phyloP scores from a whole-genome alignment of 225 moss, liverwort and hornwort species.

The Polytrichum formosum region DNA sequence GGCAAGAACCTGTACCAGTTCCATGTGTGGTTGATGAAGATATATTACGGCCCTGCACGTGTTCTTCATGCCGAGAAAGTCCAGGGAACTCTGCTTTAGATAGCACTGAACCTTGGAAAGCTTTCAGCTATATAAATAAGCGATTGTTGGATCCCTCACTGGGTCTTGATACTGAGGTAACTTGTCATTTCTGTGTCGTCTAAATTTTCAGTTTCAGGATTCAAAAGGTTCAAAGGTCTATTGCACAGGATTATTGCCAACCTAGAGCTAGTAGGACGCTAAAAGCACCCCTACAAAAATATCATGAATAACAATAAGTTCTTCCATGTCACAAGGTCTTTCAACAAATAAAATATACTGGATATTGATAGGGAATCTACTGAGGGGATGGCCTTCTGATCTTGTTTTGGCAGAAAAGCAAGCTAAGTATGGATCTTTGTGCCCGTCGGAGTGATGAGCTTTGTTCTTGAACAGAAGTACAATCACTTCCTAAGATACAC shows the following conservation, averaged over 20 bases:
- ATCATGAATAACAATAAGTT: too few relatives aligned
- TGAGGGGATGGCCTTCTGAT: constrained; percentile 16
- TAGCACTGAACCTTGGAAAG: constrained; percentile 45
- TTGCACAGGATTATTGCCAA: too few relatives aligned
- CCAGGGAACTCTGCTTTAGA: constrained; percentile 21
- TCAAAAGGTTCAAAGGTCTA: too few relatives aligned
- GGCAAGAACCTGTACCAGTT: constrained; percentile 68
- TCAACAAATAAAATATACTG: too few relatives aligned
- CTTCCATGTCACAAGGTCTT: too few relatives aligned
- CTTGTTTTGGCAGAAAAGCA: constrained; percentile 44
- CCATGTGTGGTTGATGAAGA: constrained; percentile 69
- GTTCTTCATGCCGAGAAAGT: constrained; percentile 21
- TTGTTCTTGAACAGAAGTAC: constrained; percentile 31
- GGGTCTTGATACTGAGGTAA: constrained; percentile 72
- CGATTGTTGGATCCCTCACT: constrained; percentile 65
- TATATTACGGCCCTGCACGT: constrained; percentile 39
- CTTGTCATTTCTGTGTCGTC: neutral
- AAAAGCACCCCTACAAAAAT: too few relatives aligned
- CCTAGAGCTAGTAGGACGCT: too few relatives aligned
- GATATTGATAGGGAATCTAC: neutral
- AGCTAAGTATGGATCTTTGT: constrained; percentile 41
- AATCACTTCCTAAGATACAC: constrained; percentile 14
- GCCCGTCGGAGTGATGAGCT: constrained; percentile 31
- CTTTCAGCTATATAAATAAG: constrained; percentile 59
- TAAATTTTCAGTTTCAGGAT: too few relatives aligned